These are phyloP conservation scores for Tuber microsphaerosporum DNA, from an alignment of 495 filamentous ascomycete species.

Conservation along the genomic window DNA sequence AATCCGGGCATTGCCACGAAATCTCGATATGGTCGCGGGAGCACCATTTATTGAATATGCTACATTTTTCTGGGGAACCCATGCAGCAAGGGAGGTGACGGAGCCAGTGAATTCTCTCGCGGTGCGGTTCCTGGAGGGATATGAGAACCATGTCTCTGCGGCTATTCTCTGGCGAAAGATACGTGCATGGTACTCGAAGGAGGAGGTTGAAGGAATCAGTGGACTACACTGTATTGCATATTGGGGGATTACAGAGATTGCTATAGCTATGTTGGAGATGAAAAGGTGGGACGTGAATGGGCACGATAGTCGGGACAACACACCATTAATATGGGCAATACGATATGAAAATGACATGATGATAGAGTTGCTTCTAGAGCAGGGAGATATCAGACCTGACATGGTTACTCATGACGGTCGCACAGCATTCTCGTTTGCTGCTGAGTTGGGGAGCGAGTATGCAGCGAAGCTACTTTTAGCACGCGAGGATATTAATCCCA, in stretches of 20 bases:
- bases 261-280: neutral
- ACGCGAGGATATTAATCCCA: neutral
- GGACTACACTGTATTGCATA: neutral
- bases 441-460: neutral
- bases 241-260: neutral
- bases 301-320: neutral
- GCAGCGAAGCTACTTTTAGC: neutral
- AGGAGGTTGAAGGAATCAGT: neutral
- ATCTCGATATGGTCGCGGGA: neutral
- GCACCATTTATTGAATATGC: neutral
- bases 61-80: neutral
- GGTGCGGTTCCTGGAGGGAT: neutral
- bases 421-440: neutral
- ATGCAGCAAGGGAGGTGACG: neutral
- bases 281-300: neutral
- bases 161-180: neutral
- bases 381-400: neutral
- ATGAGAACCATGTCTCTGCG: neutral
- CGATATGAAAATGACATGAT: neutral
- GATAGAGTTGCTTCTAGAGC: neutral
- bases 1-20: neutral
- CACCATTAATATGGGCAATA: neutral
- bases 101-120: neutral
- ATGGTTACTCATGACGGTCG: fast-evolving
- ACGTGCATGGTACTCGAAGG: fast-evolving